These are phyloP conservation scores for Naganishia kalamii DNA, from an alignment of 768 basidiomycete species.

Conservation along the genomic window DNA sequence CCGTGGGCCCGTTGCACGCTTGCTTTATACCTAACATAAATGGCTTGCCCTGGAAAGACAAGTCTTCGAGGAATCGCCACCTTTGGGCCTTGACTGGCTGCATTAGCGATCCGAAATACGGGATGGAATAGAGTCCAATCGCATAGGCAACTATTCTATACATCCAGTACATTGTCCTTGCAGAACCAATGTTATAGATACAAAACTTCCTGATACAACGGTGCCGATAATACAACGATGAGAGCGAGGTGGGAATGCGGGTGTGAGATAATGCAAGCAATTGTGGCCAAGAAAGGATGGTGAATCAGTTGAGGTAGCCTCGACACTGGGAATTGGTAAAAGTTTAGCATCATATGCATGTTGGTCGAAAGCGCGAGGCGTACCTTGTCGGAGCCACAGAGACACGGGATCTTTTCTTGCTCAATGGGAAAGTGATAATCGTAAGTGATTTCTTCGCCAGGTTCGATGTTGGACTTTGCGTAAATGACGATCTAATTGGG, in stretches of 20 bases:
- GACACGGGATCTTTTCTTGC: conserved; percentile 82
- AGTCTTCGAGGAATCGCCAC: too few relatives aligned
- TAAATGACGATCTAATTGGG: conserved; percentile 83
- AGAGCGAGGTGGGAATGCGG: background rate
- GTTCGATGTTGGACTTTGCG: conserved; percentile 89
- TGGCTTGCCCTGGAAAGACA: too few relatives aligned
- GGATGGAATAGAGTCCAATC: too few relatives aligned
- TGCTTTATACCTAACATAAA: too few relatives aligned
- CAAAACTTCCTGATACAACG: conserved; percentile 5
- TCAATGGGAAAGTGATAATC: conserved; percentile 99
- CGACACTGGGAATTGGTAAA: conserved; percentile 61
- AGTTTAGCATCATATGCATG: background rate
- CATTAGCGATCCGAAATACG: too few relatives aligned
- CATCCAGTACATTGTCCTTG: background rate
- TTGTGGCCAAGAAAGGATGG: background rate
- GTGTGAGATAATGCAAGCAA: background rate
- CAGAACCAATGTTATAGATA: conserved; percentile 4
- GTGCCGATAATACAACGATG: background rate
- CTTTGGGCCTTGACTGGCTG: too few relatives aligned
- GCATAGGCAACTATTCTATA: background rate
- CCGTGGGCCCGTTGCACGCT: too few relatives aligned
- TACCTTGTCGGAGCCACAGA: conserved; percentile 64
- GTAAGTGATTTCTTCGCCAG: conserved; percentile 97
- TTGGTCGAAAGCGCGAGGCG: conserved; percentile 19
- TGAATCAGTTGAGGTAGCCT: conserved; percentile 83